Evolutionary conservation across 2,329 filamentous ascomycete species (phyloP).

Genomic region (Ramichloridium luteum): DNA sequence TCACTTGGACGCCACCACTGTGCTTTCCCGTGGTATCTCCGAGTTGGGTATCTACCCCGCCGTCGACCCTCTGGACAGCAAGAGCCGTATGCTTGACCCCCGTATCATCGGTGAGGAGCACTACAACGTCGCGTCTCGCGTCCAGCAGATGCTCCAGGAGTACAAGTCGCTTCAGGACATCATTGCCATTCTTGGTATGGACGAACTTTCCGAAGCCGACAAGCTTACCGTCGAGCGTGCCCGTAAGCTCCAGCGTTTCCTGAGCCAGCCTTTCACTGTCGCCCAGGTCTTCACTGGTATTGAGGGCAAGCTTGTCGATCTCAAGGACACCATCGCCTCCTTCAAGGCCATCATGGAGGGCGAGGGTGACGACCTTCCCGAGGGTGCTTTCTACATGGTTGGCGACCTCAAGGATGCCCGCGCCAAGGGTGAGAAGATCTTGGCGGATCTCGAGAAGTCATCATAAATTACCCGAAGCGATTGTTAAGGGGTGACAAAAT

Average conservation of each 20-base stretch:
- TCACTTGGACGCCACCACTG: slow-evolving; percentile 99
- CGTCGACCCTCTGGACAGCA: slow-evolving; percentile 98
- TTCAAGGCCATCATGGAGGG: slow-evolving; percentile 96
- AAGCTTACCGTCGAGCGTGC: slow-evolving; percentile 99
- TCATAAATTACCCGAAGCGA: slow-evolving; percentile 8
- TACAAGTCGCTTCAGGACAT: slow-evolving; percentile 99
- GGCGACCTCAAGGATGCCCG: slow-evolving; percentile 87
- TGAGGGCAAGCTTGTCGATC: slow-evolving; percentile 90
- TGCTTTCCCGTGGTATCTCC: slow-evolving; percentile 99
- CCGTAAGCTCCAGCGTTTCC: slow-evolving; percentile 99
- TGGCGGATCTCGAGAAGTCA: slow-evolving; percentile 69
- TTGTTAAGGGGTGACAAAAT: slow-evolving; percentile 6
- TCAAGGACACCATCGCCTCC: slow-evolving; percentile 94
- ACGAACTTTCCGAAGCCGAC: slow-evolving; percentile 96
- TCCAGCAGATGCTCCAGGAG: slow-evolving; percentile 99
- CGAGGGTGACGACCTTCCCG: slow-evolving; percentile 90
- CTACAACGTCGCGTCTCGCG: slow-evolving; percentile 85
- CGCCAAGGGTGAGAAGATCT: slow-evolving; percentile 98
- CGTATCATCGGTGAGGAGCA: slow-evolving; percentile 97
- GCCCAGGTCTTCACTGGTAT: slow-evolving; percentile 80
- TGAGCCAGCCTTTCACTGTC: slow-evolving; percentile 96
- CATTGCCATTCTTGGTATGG: slow-evolving; percentile 98
- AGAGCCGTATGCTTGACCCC: slow-evolving; percentile 98
- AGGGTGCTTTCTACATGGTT: slow-evolving; percentile 96
- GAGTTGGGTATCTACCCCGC: slow-evolving; percentile 99